Evolutionary conservation across 192 early-diverging fungal genomes (phyloP).

Genomic region (Coemansia sp.): DNA sequence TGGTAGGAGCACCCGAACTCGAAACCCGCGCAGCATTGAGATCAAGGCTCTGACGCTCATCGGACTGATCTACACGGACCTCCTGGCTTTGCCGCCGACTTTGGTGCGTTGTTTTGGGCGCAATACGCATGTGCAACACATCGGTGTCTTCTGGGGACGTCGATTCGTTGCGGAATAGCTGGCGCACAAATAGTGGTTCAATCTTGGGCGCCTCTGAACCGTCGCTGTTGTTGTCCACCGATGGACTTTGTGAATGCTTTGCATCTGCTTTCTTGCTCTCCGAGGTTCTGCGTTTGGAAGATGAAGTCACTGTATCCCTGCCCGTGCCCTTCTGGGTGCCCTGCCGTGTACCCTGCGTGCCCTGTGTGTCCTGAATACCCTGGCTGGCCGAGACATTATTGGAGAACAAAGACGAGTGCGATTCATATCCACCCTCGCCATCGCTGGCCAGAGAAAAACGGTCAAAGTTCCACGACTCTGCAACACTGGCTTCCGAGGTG

Average conservation of each 20-base stretch:
- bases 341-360: no score
- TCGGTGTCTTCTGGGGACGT: constrained; percentile 5
- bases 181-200: constrained; percentile 46
- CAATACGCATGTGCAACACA: constrained; percentile 17
- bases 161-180: constrained; percentile 27
- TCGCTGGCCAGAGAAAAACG: constrained; percentile 47
- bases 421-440: constrained; percentile 39
- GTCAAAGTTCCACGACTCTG: constrained; percentile 54
- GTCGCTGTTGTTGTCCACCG: constrained; percentile 15
- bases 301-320: neutral
- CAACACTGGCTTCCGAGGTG: constrained; percentile 44
- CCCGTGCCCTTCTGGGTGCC: no score
- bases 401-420: constrained; percentile 48
- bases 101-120: neutral
- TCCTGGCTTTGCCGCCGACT: neutral
- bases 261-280: no score
- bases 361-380: no score
- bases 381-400: constrained; percentile 6
- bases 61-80: neutral
- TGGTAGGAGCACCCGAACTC: constrained; percentile 29
- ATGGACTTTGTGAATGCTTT: no score
- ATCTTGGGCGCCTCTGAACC: constrained; percentile 6
- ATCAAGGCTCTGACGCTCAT: constrained; percentile 29
- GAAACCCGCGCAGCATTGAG: constrained; percentile 30
- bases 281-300: neutral